Base-by-base conservation (phyloP, 2,329 filamentous ascomycete genomes). In the Phialemoniopsis sp. region DNA sequence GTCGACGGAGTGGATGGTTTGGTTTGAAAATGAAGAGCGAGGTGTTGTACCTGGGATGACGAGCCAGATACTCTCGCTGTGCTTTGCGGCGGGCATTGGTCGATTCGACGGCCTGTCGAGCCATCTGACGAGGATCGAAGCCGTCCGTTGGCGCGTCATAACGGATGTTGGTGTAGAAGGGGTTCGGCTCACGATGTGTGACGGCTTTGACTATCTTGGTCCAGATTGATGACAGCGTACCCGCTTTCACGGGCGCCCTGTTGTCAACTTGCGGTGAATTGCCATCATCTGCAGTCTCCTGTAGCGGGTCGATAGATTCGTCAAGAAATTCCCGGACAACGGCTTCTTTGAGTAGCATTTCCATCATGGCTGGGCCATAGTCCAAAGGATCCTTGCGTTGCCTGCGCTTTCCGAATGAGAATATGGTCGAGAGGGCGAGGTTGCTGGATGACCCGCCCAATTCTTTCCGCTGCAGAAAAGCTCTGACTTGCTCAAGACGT, bases 341-440 rank as follows among this genome's bases (percentile, higher is more conserved):
- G 2, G 89, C 89, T 61, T 97, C 91, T 57, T 97, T 97, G 34
- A 97, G 73, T 36, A 98, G 73, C 89, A 97, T 95, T 58, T 97
- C 93, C 58, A 95, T 86, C 39, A 89, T 90, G 7, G 89, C 89
- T 16, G 87, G 87, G 3, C 90, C 90, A 57, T 95, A 95, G 56
- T 96, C 90, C 13, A 97, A 70, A 3, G 91, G 90, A 56, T 97
- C 93, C 52, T 81, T 82, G 26, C 75, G 73, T 57, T 78, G 71
- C 19, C 70, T 69, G 50, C 78, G 67, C 53, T 78, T 72, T 38
- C 78, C 69, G 54, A 85, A 69, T 50, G 80, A 67, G 53, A 87
- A 84, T 38, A 87, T 82, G 30, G 81, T 80, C 4, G 82, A 82
- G 13, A 95, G 67, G 0, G 88, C 84, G 21, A 96, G 69, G 50